Evolutionary conservation across 345 rosid genomes (phyloP).

Genomic region (Gossypium bickii): DNA sequence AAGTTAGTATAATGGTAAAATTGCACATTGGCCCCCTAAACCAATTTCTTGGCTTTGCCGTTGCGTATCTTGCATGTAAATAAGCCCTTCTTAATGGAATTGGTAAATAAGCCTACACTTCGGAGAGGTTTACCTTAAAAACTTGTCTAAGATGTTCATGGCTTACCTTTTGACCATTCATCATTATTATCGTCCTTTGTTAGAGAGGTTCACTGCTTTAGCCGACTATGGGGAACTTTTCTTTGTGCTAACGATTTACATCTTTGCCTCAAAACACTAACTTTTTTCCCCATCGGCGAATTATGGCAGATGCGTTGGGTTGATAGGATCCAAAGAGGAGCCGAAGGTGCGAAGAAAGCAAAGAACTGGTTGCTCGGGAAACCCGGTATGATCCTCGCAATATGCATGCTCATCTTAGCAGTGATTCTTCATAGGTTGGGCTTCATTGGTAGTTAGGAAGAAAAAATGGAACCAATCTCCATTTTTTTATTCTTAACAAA

Average conservation of each 20-base stretch:
- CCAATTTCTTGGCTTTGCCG: no score
- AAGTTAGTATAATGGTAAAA: no score
- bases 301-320: conserved; percentile 86
- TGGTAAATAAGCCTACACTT: not conserved
- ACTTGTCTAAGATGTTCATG: not conserved
- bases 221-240: not conserved
- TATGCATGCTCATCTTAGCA: conserved; percentile 80
- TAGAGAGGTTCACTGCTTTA: not conserved
- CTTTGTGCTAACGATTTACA: not conserved
- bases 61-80: no score
- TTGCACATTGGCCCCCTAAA: no score
- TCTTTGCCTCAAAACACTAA: not conserved
- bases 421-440: conserved; percentile 76
- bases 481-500: not conserved
- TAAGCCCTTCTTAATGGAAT: not conserved
- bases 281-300: not conserved
- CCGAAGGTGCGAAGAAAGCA: conserved; percentile 63
- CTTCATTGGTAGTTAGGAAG: conserved; percentile 58
- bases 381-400: conserved; percentile 76
- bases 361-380: conserved; percentile 91
- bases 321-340: conserved; percentile 78
- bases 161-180: conserved; percentile 3
- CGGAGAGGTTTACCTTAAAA: not conserved
- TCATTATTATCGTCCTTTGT: not conserved
- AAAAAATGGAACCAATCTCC: not conserved